phyloP scores from a whole-genome alignment of 2,329 filamentous ascomycete genomes.

The Fusarium piperis region DNA sequence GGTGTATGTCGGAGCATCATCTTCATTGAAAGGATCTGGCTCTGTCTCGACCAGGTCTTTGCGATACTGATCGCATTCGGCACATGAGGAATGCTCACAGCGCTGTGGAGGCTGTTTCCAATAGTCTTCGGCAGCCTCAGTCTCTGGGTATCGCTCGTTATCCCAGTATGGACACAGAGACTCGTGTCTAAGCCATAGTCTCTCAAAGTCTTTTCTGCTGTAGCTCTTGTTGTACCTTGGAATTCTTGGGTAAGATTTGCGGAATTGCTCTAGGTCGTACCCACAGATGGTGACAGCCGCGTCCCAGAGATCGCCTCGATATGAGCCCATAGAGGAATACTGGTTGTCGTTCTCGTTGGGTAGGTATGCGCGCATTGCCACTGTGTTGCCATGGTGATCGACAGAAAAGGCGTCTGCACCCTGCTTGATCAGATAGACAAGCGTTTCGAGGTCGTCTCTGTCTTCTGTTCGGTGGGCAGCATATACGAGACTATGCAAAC shows the following conservation, averaged over 20 bases:
- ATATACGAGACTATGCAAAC: slow-evolving; percentile 7
- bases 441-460: not conserved
- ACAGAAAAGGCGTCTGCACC: not conserved
- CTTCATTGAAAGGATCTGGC: not conserved
- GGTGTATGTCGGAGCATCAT: not conserved
- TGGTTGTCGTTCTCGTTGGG: slow-evolving; percentile 5
- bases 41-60: rapidly evolving
- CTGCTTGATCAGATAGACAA: not conserved
- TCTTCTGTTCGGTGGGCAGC: not conserved
- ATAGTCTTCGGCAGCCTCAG: not conserved
- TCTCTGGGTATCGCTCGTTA: slow-evolving; percentile 7
- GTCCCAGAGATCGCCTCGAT: slow-evolving; percentile 29
- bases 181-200: slow-evolving; percentile 14
- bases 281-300: slow-evolving; percentile 11
- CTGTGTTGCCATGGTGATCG: not conserved
- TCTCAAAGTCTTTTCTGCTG: slow-evolving; percentile 17
- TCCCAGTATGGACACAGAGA: slow-evolving; percentile 23
- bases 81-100: slow-evolving; percentile 3
- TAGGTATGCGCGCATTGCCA: slow-evolving; percentile 5
- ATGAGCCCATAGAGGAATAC: slow-evolving; percentile 10
- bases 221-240: slow-evolving; percentile 13
- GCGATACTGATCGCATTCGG: not conserved
- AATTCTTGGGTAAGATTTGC: not conserved
- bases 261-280: not conserved
- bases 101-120: slow-evolving; percentile 10